Conservation (phyloP, 371 early-diverging fungal genomes). For the Syncephalastrum contaminatum region DNA sequence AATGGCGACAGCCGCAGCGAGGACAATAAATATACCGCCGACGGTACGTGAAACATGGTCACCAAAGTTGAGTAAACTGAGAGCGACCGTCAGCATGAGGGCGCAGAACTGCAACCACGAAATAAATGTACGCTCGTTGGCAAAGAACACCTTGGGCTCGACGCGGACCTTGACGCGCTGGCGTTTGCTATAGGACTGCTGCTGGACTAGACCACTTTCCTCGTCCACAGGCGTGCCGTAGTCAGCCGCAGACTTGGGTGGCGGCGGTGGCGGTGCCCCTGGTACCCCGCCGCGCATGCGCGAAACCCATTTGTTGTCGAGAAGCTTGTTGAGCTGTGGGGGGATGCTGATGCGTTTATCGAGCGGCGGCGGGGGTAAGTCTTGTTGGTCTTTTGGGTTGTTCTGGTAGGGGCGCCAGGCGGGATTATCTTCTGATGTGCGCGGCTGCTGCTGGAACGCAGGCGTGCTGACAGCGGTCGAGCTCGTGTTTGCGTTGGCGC, state of each 20-base stretch:
- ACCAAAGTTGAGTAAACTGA: slow-evolving; percentile 82
- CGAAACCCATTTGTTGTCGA: too few species aligned
- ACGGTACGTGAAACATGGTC: slow-evolving; percentile 63
- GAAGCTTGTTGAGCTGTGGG: too few species aligned
- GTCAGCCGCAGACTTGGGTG: too few species aligned
- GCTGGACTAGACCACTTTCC: background rate
- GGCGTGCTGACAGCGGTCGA: background rate
- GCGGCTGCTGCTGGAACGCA: background rate
- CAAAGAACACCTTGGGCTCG: slow-evolving; percentile 98
- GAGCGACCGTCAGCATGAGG: slow-evolving; percentile 66
- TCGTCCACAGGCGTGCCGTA: too few species aligned
- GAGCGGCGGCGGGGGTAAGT: too few species aligned
- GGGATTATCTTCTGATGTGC: too few species aligned
- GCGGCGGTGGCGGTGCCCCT: too few species aligned
- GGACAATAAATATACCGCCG: slow-evolving; percentile 73
- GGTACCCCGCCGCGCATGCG: too few species aligned
- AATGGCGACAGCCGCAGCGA: slow-evolving; percentile 60
- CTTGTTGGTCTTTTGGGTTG: too few species aligned
- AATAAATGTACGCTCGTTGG: slow-evolving; percentile 98
- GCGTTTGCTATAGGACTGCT: slow-evolving; percentile 21
- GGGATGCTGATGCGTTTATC: too few species aligned
- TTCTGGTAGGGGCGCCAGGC: too few species aligned
- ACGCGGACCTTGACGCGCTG: slow-evolving; percentile 63
- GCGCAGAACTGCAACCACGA: slow-evolving; percentile 81
- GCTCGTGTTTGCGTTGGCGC: background rate